Evolutionary conservation across 2,329 filamentous ascomycete genomes (phyloP), one percentile per base, ranked within the genome.

Genomic region (Aureobasidium sp.): DNA sequence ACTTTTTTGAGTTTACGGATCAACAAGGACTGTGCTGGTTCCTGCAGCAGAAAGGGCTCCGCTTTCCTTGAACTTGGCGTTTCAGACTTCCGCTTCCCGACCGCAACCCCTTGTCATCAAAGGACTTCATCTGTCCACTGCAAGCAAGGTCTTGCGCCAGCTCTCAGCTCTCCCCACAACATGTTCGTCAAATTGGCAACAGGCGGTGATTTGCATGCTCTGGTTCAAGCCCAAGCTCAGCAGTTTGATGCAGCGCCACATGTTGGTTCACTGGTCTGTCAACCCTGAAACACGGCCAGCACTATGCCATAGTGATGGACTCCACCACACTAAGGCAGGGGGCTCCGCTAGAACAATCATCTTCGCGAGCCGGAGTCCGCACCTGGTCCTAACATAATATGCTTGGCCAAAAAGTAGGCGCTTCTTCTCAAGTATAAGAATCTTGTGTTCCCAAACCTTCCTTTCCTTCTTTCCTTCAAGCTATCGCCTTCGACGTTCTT

Each of bases 241-340:
- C 14, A 21, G 19, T n/a, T n/a, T 37, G 38, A 30, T 14, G 35
- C 25, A 11, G 48, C 48, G 37, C 48, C 48, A 42, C 38, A 34
- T 52, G 38, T 37, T 32, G 17, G n/a, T n/a, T n/a, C n/a, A n/a
- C n/a, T n/a, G n/a, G 47, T 50, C 38, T 32, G 21, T 16, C n/a
- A 27, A 27, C 29, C 29, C 14, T 52, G 48, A 52, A 52, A 52
- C 48, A 7, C 38, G 38, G 48, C 37, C 22, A 32, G 16, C 7
- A 52, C 38, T 52, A 35, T 42, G 35, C 38, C 32, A 41, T 35
- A 47, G 22, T 35, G 22, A 52, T 29, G 19, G 16, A 52, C 48
- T 52, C 48, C 48, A 42, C 38, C 25, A 41, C 38, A 52, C 48
- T 52, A 52, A 52, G 29, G 48, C 38, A 52, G 48, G 48, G 34